Conservation (phyloP, 2,329 filamentous ascomycete genomes). For the Gremmenia infestans region DNA sequence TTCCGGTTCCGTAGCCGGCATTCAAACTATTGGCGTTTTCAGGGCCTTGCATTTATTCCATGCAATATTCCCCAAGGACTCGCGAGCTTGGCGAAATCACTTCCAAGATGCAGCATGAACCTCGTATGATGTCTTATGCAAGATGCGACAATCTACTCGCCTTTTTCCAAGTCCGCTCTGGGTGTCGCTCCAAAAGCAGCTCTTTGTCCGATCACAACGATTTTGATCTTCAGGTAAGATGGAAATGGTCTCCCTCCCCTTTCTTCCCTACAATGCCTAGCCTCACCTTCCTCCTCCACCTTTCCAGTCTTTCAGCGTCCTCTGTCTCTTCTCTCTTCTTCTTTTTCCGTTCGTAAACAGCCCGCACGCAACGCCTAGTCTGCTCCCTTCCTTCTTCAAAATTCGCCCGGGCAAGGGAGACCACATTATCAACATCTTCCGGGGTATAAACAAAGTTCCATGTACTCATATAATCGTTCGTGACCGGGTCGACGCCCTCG, state of each 20-base stretch:
- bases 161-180: too few species aligned
- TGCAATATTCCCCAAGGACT: too few species aligned
- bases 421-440: constrained; percentile 80
- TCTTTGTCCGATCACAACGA: too few species aligned
- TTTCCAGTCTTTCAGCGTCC: constrained; percentile 34
- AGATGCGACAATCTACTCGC: background rate
- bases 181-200: too few species aligned
- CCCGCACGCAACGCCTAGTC: constrained; percentile 72
- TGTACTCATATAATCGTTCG: constrained; percentile 82
- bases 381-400: constrained; percentile 77
- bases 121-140: background rate
- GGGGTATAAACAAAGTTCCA: constrained; percentile 98
- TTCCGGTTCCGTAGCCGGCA: background rate
- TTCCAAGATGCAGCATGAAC: too few species aligned
- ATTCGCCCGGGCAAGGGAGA: constrained; percentile 78
- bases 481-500: constrained; percentile 74
- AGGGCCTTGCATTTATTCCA: too few species aligned
- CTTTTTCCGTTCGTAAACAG: constrained; percentile 91
- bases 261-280: constrained; percentile 49
- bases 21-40: too few species aligned
- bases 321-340: constrained; percentile 54
- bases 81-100: background rate
- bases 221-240: constrained; percentile 34
- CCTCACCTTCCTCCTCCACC: constrained; percentile 43
- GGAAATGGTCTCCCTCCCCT: constrained; percentile 65